Conservation (phyloP, 129 eudicot species). For the Chrysanthemum makinoi region DNA sequence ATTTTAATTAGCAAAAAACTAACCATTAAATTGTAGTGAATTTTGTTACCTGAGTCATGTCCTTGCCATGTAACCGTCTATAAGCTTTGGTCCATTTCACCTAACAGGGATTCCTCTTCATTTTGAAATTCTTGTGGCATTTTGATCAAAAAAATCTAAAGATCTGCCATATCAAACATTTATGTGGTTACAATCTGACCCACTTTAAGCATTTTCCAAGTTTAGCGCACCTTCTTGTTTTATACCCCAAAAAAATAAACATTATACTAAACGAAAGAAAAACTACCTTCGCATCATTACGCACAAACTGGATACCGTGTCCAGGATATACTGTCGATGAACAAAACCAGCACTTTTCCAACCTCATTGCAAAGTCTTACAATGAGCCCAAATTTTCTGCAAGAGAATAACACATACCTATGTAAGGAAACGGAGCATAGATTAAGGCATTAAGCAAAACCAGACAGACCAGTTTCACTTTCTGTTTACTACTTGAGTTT, state of each 20-base stretch:
- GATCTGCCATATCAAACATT: conserved; percentile 42
- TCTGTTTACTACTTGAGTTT: background rate
- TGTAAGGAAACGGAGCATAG: background rate
- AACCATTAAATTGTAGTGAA: background rate
- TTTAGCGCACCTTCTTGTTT: no score
- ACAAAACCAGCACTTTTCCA: conserved; percentile 93
- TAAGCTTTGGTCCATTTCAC: conserved; percentile 97
- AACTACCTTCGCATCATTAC: conserved; percentile 84
- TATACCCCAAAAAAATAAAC: background rate
- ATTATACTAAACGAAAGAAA: background rate
- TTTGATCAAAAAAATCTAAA: conserved; percentile 91
- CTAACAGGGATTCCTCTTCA: conserved; percentile 98
- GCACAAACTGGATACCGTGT: conserved; percentile 81
- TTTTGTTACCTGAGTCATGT: conserved; percentile 82
- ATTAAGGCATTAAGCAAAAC: background rate
- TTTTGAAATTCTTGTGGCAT: conserved; percentile 96
- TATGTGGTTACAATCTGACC: background rate
- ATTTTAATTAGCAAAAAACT: background rate
- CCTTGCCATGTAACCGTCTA: conserved; percentile 86
- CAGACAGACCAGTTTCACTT: background rate
- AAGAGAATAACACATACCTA: background rate
- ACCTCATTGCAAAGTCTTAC: conserved; percentile 53
- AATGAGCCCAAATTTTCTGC: conserved; percentile 24
- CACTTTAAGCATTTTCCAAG: no score
- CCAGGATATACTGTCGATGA: conserved; percentile 86